These are phyloP conservation scores for Micractinium sp. DNA, from an alignment of 139 green algal genomes.

Conservation along the genomic window DNA sequence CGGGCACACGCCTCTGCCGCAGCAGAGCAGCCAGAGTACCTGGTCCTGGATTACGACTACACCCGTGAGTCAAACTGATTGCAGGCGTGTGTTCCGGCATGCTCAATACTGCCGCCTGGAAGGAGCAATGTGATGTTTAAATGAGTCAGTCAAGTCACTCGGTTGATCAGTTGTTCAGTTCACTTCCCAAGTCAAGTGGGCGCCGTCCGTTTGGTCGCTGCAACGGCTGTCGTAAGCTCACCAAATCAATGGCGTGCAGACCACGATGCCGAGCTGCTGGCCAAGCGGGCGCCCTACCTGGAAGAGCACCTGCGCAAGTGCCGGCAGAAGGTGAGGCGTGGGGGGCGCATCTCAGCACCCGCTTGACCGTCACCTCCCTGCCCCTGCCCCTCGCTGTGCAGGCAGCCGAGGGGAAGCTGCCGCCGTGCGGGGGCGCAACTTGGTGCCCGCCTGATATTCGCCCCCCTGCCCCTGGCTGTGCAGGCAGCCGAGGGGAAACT, in stretches of 20 bases:
- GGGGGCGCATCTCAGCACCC: not conserved
- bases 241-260: not conserved
- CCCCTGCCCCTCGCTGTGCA: not conserved
- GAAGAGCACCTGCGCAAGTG: not conserved
- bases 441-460: not conserved
- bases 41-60: constrained; percentile 12
- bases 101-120: too few relatives aligned
- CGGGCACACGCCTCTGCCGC: not conserved
- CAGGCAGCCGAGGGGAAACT: constrained; percentile 11
- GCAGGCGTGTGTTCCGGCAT: too few relatives aligned
- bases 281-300: not conserved
- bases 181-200: too few relatives aligned
- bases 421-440: too few relatives aligned
- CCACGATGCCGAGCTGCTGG: constrained; percentile 18
- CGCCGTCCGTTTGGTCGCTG: not conserved
- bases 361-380: not conserved
- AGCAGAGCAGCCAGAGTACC: not conserved
- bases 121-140: too few relatives aligned
- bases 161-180: too few relatives aligned
- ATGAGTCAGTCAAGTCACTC: too few relatives aligned
- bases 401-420: too few relatives aligned
- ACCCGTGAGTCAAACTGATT: not conserved
- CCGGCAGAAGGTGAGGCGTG: not conserved
- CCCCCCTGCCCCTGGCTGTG: not conserved
- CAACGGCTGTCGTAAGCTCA: not conserved